Evolutionary conservation across 768 basidiomycete species (phyloP).

Genomic region (Postia placenta): DNA sequence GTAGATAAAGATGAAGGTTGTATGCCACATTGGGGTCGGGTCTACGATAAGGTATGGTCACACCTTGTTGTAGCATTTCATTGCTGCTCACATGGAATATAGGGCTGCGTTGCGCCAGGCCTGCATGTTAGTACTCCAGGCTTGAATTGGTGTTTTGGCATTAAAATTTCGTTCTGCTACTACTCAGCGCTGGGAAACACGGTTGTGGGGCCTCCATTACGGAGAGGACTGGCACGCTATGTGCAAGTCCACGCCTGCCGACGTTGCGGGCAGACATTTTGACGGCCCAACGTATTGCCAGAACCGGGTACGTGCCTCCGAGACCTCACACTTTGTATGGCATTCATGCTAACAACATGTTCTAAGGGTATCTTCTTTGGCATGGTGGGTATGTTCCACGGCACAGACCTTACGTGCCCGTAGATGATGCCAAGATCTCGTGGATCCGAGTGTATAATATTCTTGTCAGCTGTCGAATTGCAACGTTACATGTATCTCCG

Average conservation of each 20-base stretch:
- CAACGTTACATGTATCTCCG: too few species aligned
- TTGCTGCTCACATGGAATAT: neutral
- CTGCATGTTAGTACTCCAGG: neutral
- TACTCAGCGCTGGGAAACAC: slow-evolving; percentile 13
- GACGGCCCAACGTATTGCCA: slow-evolving; percentile 8
- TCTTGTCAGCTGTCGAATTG: too few species aligned
- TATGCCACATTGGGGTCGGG: slow-evolving; percentile 7
- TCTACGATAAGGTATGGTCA: slow-evolving; percentile 8
- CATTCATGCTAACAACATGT: neutral
- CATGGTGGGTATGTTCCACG: slow-evolving; percentile 14
- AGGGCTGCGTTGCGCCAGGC: slow-evolving; percentile 4
- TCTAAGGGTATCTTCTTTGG: slow-evolving; percentile 5
- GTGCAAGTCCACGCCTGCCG: slow-evolving; percentile 15
- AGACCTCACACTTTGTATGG: neutral
- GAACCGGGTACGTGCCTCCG: slow-evolving; percentile 5
- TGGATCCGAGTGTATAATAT: too few species aligned
- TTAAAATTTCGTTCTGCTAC: neutral
- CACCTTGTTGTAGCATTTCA: neutral
- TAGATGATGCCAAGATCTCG: neutral
- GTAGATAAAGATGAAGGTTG: slow-evolving; percentile 12
- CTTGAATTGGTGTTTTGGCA: neutral
- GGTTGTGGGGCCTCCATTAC: slow-evolving; percentile 14
- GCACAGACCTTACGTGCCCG: slow-evolving; percentile 1
- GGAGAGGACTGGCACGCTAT: slow-evolving; percentile 20
- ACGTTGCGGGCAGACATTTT: slow-evolving; percentile 1